Conservation (phyloP, 2,329 filamentous ascomycete species). For the Sordariomycetes sp. region DNA sequence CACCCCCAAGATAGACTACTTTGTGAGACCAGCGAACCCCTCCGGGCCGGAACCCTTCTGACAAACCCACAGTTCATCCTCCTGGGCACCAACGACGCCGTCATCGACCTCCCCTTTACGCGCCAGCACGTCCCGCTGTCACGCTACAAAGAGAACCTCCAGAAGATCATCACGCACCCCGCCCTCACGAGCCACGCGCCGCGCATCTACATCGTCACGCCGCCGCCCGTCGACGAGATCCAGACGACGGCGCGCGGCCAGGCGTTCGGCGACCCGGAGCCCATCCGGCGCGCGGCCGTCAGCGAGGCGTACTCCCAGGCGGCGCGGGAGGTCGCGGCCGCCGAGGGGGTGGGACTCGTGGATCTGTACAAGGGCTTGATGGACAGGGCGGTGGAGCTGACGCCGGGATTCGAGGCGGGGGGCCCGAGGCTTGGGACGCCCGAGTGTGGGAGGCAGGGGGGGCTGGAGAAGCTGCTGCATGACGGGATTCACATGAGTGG, state of each 20-base stretch:
- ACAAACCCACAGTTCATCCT: conserved; percentile 47
- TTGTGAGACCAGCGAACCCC: conserved; percentile 32
- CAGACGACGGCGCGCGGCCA: conserved; percentile 37
- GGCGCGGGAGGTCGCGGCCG: conserved; percentile 54
- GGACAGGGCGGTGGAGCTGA: conserved; percentile 48
- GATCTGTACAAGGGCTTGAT: conserved; percentile 76
- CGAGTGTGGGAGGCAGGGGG: conserved; percentile 33
- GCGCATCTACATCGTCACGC: conserved; percentile 64
- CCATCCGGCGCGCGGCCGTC: conserved; percentile 30
- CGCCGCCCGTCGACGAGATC: conserved; percentile 73
- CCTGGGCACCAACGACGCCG: conserved; percentile 85
- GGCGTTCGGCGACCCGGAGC: conserved; percentile 26
- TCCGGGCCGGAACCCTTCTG: background rate
- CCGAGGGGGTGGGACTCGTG: conserved; percentile 54
- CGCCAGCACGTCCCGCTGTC: conserved; percentile 69
- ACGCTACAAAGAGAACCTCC: conserved; percentile 55
- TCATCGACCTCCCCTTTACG: conserved; percentile 45
- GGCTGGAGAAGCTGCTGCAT: conserved; percentile 35
- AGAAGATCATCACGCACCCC: conserved; percentile 58
- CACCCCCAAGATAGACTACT: conserved; percentile 49
- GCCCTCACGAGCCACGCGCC: conserved; percentile 55
- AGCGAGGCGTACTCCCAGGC: conserved; percentile 43
- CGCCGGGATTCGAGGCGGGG: conserved; percentile 40
- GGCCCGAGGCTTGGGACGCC: conserved; percentile 35
- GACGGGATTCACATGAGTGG: conserved; percentile 46